These are phyloP conservation scores for Penicillium sp. DNA, from an alignment of 2,329 filamentous ascomycete genomes.

Conservation along the genomic window DNA sequence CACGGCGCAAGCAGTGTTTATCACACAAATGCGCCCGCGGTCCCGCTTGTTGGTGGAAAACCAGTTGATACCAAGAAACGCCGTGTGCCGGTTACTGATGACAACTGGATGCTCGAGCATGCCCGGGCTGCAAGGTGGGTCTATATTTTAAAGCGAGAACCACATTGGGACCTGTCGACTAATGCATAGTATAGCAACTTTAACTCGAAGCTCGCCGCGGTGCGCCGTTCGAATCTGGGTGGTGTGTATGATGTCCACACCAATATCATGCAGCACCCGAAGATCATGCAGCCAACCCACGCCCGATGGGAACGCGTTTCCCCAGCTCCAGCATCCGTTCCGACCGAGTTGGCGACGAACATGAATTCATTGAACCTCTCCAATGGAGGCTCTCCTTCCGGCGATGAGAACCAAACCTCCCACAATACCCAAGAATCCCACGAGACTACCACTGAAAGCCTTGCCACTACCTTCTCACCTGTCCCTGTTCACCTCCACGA, in stretches of 20 bases:
- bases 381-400: slow-evolving; percentile 19
- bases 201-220: slow-evolving; percentile 69
- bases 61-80: slow-evolving; percentile 73
- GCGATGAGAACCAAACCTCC: slow-evolving; percentile 7
- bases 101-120: slow-evolving; percentile 97
- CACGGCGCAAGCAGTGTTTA: slow-evolving; percentile 96
- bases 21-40: slow-evolving; percentile 73
- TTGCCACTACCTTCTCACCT: slow-evolving; percentile 48
- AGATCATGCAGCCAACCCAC: slow-evolving; percentile 84
- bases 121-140: slow-evolving; percentile 82
- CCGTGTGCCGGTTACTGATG: slow-evolving; percentile 82
- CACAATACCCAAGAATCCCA: slow-evolving; percentile 2
- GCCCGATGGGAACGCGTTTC: slow-evolving; percentile 74
- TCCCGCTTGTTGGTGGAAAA: slow-evolving; percentile 74
- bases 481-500: slow-evolving; percentile 58
- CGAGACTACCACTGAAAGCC: background rate
- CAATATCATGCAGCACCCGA: slow-evolving; percentile 83
- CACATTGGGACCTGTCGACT: slow-evolving; percentile 10
- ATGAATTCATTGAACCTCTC: slow-evolving; percentile 36
- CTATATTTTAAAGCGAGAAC: background rate
- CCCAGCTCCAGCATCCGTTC: slow-evolving; percentile 32
- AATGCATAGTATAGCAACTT: slow-evolving; percentile 62
- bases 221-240: slow-evolving; percentile 65
- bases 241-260: slow-evolving; percentile 94
- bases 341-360: slow-evolving; percentile 31